A percentile compares a stretch with the other conserved stretches of the same genome.
These are phyloP conservation scores for Echium plantagineum DNA, from an alignment of 257 asterid genomes.

Conservation along the genomic window DNA sequence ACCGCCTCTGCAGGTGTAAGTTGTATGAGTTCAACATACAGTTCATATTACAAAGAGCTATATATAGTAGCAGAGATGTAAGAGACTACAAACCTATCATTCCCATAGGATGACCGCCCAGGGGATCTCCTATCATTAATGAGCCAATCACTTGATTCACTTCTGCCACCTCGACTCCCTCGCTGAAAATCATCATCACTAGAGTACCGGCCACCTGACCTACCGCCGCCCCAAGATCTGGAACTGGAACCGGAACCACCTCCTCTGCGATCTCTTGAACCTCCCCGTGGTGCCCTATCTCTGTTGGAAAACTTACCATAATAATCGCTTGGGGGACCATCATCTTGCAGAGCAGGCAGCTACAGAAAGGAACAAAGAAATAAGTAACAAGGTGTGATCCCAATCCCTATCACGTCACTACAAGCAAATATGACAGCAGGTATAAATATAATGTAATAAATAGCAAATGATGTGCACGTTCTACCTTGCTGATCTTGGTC, in stretches of 20 bases:
- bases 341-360: slow-evolving; percentile 94
- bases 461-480: neutral
- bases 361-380: slow-evolving; percentile 16
- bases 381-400: neutral
- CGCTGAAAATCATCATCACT: slow-evolving; percentile 26
- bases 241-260: slow-evolving; percentile 42
- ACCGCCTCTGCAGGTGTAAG: slow-evolving; percentile 19
- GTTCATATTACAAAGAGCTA: neutral
- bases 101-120: slow-evolving; percentile 42
- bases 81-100: slow-evolving; percentile 35
- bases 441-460: neutral
- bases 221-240: slow-evolving; percentile 43
- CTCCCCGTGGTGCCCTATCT: slow-evolving; percentile 45
- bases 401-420: neutral
- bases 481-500: slow-evolving; percentile 62
- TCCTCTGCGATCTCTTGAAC: slow-evolving; percentile 52
- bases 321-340: slow-evolving; percentile 69
- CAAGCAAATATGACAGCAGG: neutral
- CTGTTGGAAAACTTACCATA: slow-evolving; percentile 73
- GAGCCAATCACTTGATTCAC: slow-evolving; percentile 75
- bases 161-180: slow-evolving; percentile 29
- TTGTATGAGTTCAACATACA: neutral
- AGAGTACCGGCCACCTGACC: slow-evolving; percentile 30
- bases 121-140: slow-evolving; percentile 39
- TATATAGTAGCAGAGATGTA: neutral